phyloP scores from a whole-genome alignment of 768 basidiomycete species.

The Amanita molliuscula region DNA sequence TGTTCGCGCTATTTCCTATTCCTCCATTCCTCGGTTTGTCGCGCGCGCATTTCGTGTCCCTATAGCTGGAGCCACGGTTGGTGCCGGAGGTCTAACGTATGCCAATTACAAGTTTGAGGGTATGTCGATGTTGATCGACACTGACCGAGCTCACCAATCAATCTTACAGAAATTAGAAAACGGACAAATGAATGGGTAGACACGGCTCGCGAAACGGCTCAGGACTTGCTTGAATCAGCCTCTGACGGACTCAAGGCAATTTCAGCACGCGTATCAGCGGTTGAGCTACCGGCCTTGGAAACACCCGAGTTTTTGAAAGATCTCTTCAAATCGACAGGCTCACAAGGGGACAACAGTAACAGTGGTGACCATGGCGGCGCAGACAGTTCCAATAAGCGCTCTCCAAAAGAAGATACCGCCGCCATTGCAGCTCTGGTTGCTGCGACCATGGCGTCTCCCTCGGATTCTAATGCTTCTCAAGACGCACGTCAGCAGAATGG shows the following conservation, averaged over 20 bases:
- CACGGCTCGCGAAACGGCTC: conserved; percentile 56
- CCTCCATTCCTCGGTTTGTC: conserved; percentile 82
- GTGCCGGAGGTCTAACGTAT: conserved; percentile 86
- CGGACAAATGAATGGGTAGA: conserved; percentile 58
- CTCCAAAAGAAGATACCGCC: conserved; percentile 49
- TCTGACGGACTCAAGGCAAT: conserved; percentile 57
- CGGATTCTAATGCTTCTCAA: conserved; percentile 38
- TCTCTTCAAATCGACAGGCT: conserved; percentile 28
- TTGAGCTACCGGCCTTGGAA: conserved; percentile 46
- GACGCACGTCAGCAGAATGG: conserved; percentile 54
- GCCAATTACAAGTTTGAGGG: conserved; percentile 97
- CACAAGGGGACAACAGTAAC: conserved; percentile 19
- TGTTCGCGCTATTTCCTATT: conserved; percentile 71
- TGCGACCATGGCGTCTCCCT: conserved; percentile 70
- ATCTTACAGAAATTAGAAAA: conserved; percentile 55
- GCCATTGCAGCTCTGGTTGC: conserved; percentile 68
- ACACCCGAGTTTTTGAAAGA: conserved; percentile 64
- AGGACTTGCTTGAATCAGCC: conserved; percentile 64
- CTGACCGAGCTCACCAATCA: not conserved
- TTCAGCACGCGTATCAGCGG: conserved; percentile 45
- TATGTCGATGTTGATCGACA: conserved; percentile 21
- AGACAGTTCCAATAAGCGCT: conserved; percentile 29
- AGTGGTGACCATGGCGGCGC: conserved; percentile 21
- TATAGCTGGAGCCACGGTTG: conserved; percentile 79
- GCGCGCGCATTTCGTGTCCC: conserved; percentile 83